phyloP scores from a whole-genome alignment of 2,329 filamentous ascomycete genomes.

The Xylariomycetidae sp. region DNA sequence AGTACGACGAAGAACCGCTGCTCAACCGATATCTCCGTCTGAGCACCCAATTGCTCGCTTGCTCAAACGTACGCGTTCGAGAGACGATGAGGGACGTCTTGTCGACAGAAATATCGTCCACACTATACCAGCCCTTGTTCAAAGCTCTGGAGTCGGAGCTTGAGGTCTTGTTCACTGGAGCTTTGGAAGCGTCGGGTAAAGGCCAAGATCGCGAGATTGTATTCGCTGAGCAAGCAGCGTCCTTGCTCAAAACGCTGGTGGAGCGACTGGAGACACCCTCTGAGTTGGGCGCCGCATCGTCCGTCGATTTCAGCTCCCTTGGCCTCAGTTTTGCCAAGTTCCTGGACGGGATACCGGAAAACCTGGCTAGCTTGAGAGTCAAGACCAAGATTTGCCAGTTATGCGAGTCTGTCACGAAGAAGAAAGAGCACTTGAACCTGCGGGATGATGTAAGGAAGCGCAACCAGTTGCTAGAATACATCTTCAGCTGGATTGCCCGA shows the following conservation, averaged over 20 bases:
- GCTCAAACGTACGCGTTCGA: slow-evolving; percentile 56
- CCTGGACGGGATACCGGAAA: slow-evolving; percentile 52
- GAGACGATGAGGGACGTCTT: slow-evolving; percentile 63
- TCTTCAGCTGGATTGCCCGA: slow-evolving; percentile 63
- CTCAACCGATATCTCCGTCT: slow-evolving; percentile 55
- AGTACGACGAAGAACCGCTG: slow-evolving; percentile 55
- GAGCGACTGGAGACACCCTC: slow-evolving; percentile 58
- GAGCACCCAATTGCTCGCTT: slow-evolving; percentile 60
- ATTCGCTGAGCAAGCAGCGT: slow-evolving; percentile 62
- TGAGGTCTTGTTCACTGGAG: slow-evolving; percentile 54
- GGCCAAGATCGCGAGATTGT: slow-evolving; percentile 55
- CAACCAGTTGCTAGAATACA: slow-evolving; percentile 62
- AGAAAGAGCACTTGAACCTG: slow-evolving; percentile 63
- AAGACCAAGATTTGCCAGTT: slow-evolving; percentile 66
- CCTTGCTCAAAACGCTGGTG: slow-evolving; percentile 56
- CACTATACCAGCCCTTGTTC: slow-evolving; percentile 57
- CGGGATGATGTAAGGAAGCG: slow-evolving; percentile 63
- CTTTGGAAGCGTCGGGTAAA: slow-evolving; percentile 43
- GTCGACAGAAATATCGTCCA: slow-evolving; percentile 57
- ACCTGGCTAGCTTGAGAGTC: slow-evolving; percentile 50
- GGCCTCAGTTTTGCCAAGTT: slow-evolving; percentile 64
- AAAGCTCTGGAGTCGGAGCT: slow-evolving; percentile 60
- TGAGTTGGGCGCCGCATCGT: slow-evolving; percentile 56
- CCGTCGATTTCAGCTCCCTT: slow-evolving; percentile 57
- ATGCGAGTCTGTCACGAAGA: slow-evolving; percentile 57